A percentile compares a stretch with the other conserved stretches of the same genome.
These are phyloP conservation scores for Xerocomellus amylosporus DNA, from an alignment of 768 basidiomycete species.

Conservation along the genomic window DNA sequence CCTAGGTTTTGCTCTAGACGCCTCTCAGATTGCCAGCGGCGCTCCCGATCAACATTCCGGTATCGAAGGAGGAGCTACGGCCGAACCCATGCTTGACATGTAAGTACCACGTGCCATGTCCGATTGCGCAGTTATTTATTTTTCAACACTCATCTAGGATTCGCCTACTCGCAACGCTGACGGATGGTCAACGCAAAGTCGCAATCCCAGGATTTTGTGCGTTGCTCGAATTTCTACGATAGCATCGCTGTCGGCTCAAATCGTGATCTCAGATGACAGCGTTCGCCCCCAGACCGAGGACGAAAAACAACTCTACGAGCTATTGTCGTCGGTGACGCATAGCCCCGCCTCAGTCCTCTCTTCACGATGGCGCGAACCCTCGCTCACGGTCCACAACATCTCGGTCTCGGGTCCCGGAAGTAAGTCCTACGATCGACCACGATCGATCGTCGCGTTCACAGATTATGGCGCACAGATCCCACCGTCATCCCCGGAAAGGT, in stretches of 20 bases:
- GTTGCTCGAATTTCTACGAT: constrained; percentile 29
- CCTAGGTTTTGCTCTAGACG: background rate
- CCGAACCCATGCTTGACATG: constrained; percentile 95
- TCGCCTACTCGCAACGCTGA: constrained; percentile 69
- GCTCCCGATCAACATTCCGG: constrained; percentile 90
- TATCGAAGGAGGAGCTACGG: constrained; percentile 83
- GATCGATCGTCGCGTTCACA: background rate
- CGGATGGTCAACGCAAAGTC: constrained; percentile 54
- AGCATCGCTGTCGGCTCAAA: background rate
- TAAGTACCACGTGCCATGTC: constrained; percentile 31
- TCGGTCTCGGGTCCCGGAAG: constrained; percentile 79
- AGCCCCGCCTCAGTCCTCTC: constrained; percentile 65
- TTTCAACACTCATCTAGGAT: constrained; percentile 48
- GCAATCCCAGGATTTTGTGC: constrained; percentile 81
- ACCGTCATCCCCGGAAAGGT: constrained; percentile 89
- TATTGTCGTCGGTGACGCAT: constrained; percentile 66
- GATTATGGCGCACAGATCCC: constrained; percentile 46
- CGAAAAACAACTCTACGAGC: constrained; percentile 66
- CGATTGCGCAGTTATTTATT: background rate
- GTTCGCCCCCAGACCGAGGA: constrained; percentile 67
- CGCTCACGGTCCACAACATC: constrained; percentile 84
- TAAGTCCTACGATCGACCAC: constrained; percentile 32
- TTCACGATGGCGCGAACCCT: constrained; percentile 87
- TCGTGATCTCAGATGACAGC: constrained; percentile 53
- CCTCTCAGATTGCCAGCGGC: constrained; percentile 59